These are phyloP conservation scores for Eimeria mitis DNA, from an alignment of 169 alveolate genomes.

Conservation along the genomic window DNA sequence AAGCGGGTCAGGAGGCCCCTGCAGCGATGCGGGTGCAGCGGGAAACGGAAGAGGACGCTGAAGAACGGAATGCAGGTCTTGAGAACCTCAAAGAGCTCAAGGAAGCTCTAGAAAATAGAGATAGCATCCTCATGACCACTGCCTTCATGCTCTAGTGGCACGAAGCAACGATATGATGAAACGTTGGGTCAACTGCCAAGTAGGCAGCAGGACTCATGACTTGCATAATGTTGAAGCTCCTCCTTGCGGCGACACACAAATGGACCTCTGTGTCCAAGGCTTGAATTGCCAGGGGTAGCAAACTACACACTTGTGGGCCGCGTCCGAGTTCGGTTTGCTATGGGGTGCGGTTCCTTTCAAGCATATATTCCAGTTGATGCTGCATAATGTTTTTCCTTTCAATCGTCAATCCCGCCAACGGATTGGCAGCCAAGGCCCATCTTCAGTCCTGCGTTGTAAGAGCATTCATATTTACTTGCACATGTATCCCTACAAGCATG, in stretches of 20 bases:
- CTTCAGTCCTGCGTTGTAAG: not conserved
- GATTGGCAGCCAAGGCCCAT: not conserved
- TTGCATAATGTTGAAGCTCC: not conserved
- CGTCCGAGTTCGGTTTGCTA: not conserved
- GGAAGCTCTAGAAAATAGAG: constrained; percentile 4
- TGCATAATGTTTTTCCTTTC: not conserved
- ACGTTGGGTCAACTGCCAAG: not conserved
- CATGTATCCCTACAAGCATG: not conserved
- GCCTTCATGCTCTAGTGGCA: constrained; percentile 60
- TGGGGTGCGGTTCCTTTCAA: not conserved
- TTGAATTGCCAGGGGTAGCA: not conserved
- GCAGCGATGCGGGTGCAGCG: not conserved
- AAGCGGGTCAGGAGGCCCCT: constrained; percentile 19
- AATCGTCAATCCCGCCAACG: not conserved
- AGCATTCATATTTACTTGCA: not conserved
- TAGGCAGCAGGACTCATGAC: not conserved
- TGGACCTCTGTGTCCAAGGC: not conserved
- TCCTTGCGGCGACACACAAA: not conserved
- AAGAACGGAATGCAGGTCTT: constrained; percentile 49
- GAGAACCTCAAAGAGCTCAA: constrained; percentile 65
- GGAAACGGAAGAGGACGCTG: constrained; percentile 28
- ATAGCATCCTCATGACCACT: constrained; percentile 53
- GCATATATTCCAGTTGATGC: not conserved
- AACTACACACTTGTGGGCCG: not conserved
- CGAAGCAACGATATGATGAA: not conserved